Percentiles rank a stretch among this genome's conserved stretches.
phyloP scores from a whole-genome alignment of 2,329 filamentous ascomycete species.

The Penicillium sp. region DNA sequence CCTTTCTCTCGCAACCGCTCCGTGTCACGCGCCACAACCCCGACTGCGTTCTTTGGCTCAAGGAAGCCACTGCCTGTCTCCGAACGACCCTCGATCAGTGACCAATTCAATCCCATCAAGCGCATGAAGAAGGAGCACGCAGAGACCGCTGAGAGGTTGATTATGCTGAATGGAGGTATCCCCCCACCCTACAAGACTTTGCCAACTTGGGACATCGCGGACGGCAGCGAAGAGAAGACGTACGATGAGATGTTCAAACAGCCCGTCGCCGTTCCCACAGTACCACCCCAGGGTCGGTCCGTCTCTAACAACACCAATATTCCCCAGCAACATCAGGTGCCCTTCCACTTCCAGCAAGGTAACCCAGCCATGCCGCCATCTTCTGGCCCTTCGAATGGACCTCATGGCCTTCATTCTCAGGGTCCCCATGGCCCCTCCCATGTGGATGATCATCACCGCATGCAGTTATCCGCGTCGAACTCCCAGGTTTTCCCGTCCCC shows the following conservation, averaged over 20 bases:
- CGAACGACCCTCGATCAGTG: conserved; percentile 47
- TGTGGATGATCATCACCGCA: conserved; percentile 72
- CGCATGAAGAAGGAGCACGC: conserved; percentile 59
- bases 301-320: conserved; percentile 55
- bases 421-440: conserved; percentile 64
- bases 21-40: conserved; percentile 41
- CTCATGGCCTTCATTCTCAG: conserved; percentile 55
- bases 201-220: conserved; percentile 70
- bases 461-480: conserved; percentile 74
- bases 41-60: conserved; percentile 53
- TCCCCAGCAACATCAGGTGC: conserved; percentile 74
- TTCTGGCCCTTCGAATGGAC: conserved; percentile 66
- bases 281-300: conserved; percentile 61
- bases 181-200: conserved; percentile 73
- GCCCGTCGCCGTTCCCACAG: conserved; percentile 51
- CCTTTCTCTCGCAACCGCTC: conserved; percentile 48
- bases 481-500: conserved; percentile 80
- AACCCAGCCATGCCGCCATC: conserved; percentile 59
- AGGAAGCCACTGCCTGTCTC: conserved; percentile 60
- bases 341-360: conserved; percentile 70
- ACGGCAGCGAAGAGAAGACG: conserved; percentile 64
- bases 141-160: conserved; percentile 51
- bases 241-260: conserved; percentile 74
- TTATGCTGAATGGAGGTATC: conserved; percentile 70
- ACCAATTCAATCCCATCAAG: conserved; percentile 56